Evolutionary conservation across 192 early-diverging fungal species (phyloP).

Genomic region (Rhizophagus prolifer): DNA sequence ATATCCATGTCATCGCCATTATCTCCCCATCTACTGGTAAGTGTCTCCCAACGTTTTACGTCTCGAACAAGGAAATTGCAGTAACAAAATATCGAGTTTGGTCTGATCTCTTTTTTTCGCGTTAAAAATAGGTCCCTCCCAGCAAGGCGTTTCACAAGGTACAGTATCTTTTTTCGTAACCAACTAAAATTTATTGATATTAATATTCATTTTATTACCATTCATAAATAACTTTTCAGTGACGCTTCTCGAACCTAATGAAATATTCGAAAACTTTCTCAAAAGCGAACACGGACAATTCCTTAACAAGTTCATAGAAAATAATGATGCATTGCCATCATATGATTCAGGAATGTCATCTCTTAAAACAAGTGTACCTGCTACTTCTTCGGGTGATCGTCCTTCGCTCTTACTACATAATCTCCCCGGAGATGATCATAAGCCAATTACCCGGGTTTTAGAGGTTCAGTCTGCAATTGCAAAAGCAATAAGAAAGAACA

Average conservation of each 20-base stretch:
- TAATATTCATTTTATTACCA: neutral
- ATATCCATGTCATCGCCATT: too few relatives aligned
- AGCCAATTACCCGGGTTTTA: neutral
- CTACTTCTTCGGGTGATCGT: neutral
- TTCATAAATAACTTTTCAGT: neutral
- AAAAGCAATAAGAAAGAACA: slow-evolving; percentile 2
- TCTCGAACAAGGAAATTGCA: too few relatives aligned
- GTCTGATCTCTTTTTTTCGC: too few relatives aligned
- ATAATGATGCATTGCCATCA: slow-evolving; percentile 12
- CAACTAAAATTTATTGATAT: neutral
- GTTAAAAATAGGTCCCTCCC: too few relatives aligned
- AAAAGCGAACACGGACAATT: neutral
- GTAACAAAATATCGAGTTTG: too few relatives aligned
- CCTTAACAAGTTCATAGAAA: neutral
- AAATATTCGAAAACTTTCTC: neutral
- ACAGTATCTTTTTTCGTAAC: neutral
- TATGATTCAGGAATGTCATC: neutral
- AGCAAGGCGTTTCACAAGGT: too few relatives aligned
- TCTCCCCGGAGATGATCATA: neutral
- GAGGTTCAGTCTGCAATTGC: neutral
- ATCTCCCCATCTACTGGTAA: too few relatives aligned
- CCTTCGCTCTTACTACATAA: slow-evolving; percentile 19
- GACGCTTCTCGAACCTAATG: neutral
- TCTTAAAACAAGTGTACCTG: slow-evolving; percentile 2
- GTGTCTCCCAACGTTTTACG: too few relatives aligned